Percentiles rank a stretch among this genome's conserved stretches.
Conservation (phyloP, 164 flowering plant genomes). For the Stephania cephalantha region DNA sequence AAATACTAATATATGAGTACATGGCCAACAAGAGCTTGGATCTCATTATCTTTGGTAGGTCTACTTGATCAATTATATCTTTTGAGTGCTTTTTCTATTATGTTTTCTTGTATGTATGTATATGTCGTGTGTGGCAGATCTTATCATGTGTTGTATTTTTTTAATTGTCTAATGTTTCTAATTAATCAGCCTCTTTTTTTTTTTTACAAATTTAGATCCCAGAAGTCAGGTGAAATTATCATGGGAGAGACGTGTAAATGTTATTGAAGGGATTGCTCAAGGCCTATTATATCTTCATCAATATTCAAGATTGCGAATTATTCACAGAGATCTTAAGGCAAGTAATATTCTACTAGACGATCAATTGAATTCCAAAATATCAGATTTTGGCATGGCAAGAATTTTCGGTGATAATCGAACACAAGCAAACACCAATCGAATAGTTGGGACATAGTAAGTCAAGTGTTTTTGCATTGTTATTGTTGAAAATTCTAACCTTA, state of each 20-base stretch:
- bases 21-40: constrained; percentile 6
- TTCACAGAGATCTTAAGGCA: neutral
- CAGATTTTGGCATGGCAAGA: constrained; percentile 6
- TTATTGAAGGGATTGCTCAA: constrained; percentile 1
- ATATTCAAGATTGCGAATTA: constrained; percentile 9
- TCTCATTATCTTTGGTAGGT: neutral
- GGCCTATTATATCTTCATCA: constrained; percentile 9
- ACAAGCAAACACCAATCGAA: constrained; percentile 9
- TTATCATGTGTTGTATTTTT: neutral
- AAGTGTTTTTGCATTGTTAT: neutral
- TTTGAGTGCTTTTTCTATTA: neutral
- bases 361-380: neutral
- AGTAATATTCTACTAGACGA: constrained; percentile 7
- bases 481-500: neutral
- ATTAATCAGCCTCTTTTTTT: neutral
- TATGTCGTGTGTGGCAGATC: no score
- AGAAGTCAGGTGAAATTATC: neutral
- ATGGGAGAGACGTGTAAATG: neutral
- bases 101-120: neutral
- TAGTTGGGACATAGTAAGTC: constrained; percentile 7
- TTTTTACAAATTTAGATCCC: neutral
- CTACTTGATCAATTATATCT: neutral
- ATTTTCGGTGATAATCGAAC: constrained; percentile 6
- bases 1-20: constrained; percentile 3
- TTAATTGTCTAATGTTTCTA: neutral